These are phyloP conservation scores for Kazachstania martiniae DNA, from an alignment of 805 yeast species.

Conservation along the genomic window DNA sequence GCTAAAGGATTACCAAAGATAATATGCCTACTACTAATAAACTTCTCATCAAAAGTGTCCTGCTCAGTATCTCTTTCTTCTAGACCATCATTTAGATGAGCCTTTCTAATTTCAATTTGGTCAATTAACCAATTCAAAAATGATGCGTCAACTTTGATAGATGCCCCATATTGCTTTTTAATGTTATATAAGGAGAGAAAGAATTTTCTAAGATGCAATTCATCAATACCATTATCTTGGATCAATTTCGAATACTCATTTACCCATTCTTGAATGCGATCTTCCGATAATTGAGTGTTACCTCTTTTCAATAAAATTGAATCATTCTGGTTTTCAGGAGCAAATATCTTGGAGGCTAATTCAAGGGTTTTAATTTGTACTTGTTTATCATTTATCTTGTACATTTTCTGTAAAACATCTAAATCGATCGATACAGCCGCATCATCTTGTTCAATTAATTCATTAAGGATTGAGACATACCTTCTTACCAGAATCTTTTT, in stretches of 20 bases:
- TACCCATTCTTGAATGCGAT: slow-evolving; percentile 18
- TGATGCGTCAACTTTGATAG: slow-evolving; percentile 28
- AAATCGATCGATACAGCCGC: slow-evolving; percentile 8
- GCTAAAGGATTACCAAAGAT: slow-evolving; percentile 76
- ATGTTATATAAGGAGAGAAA: slow-evolving; percentile 31
- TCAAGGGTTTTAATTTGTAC: slow-evolving; percentile 23
- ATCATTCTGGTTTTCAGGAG: slow-evolving; percentile 2
- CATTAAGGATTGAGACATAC: slow-evolving; percentile 21
- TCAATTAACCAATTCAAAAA: slow-evolving; percentile 57
- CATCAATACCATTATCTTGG: slow-evolving; percentile 24
- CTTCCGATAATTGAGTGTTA: slow-evolving; percentile 3
- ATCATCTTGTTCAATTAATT: slow-evolving; percentile 11
- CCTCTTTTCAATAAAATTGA: slow-evolving; percentile 8
- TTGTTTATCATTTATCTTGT: slow-evolving; percentile 13
- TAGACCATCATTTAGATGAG: slow-evolving; percentile 14
- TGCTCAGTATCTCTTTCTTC: slow-evolving; percentile 25
- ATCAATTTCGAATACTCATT: slow-evolving; percentile 16
- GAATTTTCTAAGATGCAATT: slow-evolving; percentile 33
- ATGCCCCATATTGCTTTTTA: slow-evolving; percentile 21
- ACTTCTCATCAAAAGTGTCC: slow-evolving; percentile 30
- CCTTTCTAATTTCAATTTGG: slow-evolving; percentile 30
- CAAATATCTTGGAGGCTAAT: slow-evolving; percentile 13
- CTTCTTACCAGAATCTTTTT: slow-evolving; percentile 14
- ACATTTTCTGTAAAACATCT: slow-evolving; percentile 11
- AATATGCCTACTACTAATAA: slow-evolving; percentile 43